These are phyloP conservation scores for Erucastrum elatum DNA, from an alignment of 345 rosid species.

Conservation along the genomic window DNA sequence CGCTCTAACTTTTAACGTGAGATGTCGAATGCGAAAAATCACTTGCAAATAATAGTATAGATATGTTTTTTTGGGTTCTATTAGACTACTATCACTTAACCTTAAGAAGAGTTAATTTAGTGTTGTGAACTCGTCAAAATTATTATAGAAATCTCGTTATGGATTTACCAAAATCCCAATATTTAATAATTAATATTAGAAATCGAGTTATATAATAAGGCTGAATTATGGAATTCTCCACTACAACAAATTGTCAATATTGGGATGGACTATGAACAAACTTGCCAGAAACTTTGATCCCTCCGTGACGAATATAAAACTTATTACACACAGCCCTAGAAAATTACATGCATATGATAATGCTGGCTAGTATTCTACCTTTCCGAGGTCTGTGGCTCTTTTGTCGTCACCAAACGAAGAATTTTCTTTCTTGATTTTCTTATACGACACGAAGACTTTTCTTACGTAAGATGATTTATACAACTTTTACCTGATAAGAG, in stretches of 20 bases:
- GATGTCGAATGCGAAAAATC: no score
- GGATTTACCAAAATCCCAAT: neutral
- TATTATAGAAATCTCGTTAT: neutral
- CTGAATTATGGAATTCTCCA: neutral
- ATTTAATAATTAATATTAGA: neutral
- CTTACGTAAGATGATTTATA: neutral
- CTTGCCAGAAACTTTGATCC: neutral
- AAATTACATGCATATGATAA: neutral
- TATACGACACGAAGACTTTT: neutral
- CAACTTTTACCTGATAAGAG: neutral
- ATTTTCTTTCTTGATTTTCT: neutral
- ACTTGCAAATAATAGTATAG: no score
- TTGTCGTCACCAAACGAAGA: conserved; percentile 6
- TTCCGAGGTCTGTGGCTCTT: neutral
- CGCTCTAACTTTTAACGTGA: no score
- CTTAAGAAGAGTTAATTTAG: neutral
- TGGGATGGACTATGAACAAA: neutral
- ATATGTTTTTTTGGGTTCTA: neutral
- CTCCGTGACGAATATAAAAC: neutral
- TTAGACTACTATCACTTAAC: neutral
- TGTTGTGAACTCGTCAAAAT: neutral
- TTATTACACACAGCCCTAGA: neutral
- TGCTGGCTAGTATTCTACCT: conserved; percentile 3
- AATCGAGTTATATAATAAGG: no score
- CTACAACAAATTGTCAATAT: neutral